Percentiles rank a stretch among this genome's conserved stretches.
Evolutionary conservation across 441 rosid species (phyloP).

Genomic region (Corymbia calophylla): DNA sequence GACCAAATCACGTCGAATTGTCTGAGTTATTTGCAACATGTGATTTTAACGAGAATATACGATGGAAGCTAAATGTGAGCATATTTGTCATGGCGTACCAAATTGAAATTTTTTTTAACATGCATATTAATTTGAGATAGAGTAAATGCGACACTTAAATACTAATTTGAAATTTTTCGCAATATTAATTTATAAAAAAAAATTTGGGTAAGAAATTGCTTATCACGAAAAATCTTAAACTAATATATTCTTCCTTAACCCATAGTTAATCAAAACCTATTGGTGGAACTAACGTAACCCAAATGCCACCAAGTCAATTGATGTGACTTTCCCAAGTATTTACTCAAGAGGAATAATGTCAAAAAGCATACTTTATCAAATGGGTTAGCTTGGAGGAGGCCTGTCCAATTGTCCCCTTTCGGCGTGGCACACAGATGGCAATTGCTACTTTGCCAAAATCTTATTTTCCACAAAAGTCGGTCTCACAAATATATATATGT

Average conservation of each 20-base stretch:
- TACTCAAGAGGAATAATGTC: background rate
- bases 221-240: no score
- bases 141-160: background rate
- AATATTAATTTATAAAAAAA: no score
- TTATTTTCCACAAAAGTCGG: background rate
- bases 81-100: fast-evolving
- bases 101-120: background rate
- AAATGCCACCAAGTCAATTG: background rate
- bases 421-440: background rate
- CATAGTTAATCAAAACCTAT: background rate
- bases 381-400: background rate
- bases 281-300: background rate
- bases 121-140: background rate
- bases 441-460: background rate
- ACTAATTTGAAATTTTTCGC: background rate
- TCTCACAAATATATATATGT: background rate
- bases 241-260: no score
- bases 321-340: background rate
- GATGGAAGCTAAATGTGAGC: background rate
- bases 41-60: background rate
- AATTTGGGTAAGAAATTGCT: no score
- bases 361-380: background rate
- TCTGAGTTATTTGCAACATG: background rate
- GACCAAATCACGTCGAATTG: background rate
- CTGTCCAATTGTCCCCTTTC: background rate